phyloP scores from a whole-genome alignment of 768 basidiomycete species.

The Termitomyces eurrhizus region DNA sequence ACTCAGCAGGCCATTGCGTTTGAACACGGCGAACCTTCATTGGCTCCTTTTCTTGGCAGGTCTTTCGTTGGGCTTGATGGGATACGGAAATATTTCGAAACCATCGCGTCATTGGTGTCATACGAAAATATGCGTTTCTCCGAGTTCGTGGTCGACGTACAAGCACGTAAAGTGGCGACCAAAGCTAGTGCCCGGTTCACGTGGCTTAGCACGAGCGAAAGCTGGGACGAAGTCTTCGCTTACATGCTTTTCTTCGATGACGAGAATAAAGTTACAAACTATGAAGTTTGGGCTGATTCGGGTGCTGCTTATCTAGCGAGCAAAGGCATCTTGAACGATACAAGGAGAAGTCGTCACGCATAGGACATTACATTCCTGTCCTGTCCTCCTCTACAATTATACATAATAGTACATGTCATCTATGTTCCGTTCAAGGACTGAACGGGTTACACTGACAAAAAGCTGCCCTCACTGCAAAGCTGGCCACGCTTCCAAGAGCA shows the following conservation, averaged over 20 bases:
- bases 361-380: background rate
- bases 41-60: constrained; percentile 61
- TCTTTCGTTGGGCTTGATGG: constrained; percentile 41
- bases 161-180: constrained; percentile 46
- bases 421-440: constrained; percentile 11
- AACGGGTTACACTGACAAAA: constrained; percentile 81
- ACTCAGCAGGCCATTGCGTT: constrained; percentile 38
- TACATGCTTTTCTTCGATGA: constrained; percentile 62
- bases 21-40: constrained; percentile 50
- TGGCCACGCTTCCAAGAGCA: constrained; percentile 68
- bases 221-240: constrained; percentile 61
- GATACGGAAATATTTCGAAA: constrained; percentile 45
- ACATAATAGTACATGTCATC: background rate
- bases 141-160: constrained; percentile 51
- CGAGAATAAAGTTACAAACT: constrained; percentile 47
- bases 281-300: constrained; percentile 69
- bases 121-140: constrained; percentile 53
- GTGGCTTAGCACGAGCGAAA: constrained; percentile 48
- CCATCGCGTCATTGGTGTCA: constrained; percentile 40
- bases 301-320: constrained; percentile 61
- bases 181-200: constrained; percentile 54
- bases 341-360: constrained; percentile 8
- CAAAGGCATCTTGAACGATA: constrained; percentile 38
- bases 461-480: constrained; percentile 72
- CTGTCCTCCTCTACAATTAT: background rate